Evolutionary conservation across 257 asterid species (phyloP).

Genomic region (Striga asiatica): DNA sequence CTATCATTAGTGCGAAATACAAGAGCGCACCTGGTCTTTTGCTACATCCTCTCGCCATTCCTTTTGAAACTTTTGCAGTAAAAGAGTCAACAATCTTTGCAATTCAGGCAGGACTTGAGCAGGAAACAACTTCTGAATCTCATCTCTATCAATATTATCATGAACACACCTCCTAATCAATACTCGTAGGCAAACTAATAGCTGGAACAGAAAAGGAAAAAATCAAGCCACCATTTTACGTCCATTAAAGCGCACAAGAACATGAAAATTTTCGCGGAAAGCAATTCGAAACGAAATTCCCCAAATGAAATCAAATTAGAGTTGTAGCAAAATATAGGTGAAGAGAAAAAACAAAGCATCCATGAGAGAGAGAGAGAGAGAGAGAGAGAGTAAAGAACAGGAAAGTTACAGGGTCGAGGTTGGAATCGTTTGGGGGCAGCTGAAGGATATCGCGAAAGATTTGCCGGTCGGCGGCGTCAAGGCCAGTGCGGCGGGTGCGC

Average conservation of each 20-base stretch:
- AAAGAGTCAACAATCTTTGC: slow-evolving; percentile 55
- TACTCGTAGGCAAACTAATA: slow-evolving; percentile 60
- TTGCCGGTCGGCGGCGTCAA: slow-evolving; percentile 63
- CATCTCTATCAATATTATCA: slow-evolving; percentile 41
- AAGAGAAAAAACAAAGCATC: no score
- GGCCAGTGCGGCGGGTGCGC: slow-evolving; percentile 81
- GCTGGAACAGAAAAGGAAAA: slow-evolving; percentile 30
- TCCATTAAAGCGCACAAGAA: background rate
- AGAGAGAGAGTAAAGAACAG: no score
- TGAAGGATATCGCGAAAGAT: slow-evolving; percentile 61
- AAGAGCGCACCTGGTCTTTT: slow-evolving; percentile 47
- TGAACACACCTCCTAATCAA: slow-evolving; percentile 53
- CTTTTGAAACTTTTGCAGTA: slow-evolving; percentile 55
- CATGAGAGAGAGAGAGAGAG: no score
- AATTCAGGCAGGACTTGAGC: slow-evolving; percentile 59
- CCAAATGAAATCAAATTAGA: no score
- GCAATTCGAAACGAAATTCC: no score
- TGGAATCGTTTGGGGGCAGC: slow-evolving; percentile 39
- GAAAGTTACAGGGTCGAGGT: slow-evolving; percentile 70
- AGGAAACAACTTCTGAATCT: slow-evolving; percentile 56
- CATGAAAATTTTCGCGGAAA: background rate
- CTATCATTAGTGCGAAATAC: background rate
- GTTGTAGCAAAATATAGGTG: no score
- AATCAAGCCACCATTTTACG: no score
- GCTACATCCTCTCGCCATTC: slow-evolving; percentile 70